These are phyloP conservation scores for Boletus tomentosulus DNA, from an alignment of 768 basidiomycete genomes.

Conservation along the genomic window DNA sequence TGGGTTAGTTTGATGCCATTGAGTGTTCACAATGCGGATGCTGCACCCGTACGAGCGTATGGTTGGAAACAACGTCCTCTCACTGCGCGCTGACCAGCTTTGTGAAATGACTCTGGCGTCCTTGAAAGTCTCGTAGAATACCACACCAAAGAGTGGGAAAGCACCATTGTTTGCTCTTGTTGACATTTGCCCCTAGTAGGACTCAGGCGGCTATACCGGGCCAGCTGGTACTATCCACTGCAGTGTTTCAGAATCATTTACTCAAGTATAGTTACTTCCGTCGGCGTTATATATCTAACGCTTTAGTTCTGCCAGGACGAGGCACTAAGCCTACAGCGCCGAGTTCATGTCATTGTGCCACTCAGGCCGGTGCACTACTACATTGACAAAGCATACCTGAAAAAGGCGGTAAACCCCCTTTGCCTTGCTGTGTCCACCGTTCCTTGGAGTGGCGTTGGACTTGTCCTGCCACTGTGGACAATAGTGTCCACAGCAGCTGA, in stretches of 20 bases:
- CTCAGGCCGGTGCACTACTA: background rate
- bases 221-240: no score
- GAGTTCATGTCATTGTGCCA: background rate
- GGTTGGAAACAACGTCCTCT: conserved; percentile 38
- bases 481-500: conserved; percentile 8
- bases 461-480: conserved; percentile 6
- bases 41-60: conserved; percentile 68
- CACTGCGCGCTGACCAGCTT: no score
- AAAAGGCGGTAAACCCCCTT: conserved; percentile 1
- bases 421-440: background rate
- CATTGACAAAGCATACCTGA: conserved; percentile 5
- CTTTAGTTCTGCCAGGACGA: background rate
- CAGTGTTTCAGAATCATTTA: background rate
- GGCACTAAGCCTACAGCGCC: background rate
- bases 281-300: background rate
- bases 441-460: conserved; percentile 4
- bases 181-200: conserved; percentile 2
- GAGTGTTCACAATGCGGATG: conserved; percentile 55
- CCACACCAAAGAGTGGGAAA: no score
- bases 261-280: conserved; percentile 9
- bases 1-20: conserved; percentile 58
- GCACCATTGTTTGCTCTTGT: conserved; percentile 13
- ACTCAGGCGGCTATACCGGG: conserved; percentile 9
- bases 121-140: no score
- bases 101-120: no score